Evolutionary conservation across 179 eudicot species (phyloP).

Genomic region (Silene noctiflora): DNA sequence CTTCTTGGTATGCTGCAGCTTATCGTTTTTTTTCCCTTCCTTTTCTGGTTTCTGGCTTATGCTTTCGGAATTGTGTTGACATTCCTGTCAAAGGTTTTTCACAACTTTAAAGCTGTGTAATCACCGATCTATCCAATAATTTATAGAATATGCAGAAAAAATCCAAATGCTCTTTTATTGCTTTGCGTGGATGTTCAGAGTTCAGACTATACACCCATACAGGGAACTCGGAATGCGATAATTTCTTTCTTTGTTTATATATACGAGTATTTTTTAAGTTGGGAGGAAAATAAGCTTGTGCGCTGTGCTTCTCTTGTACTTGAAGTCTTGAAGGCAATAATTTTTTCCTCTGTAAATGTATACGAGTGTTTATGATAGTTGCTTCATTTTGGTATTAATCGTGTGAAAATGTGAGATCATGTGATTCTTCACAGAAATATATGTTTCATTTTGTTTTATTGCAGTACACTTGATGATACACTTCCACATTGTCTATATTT

Average conservation of each 20-base stretch:
- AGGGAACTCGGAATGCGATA: background rate
- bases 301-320: slow-evolving; percentile 6
- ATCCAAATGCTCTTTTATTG: background rate
- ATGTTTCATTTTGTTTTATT: background rate
- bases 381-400: background rate
- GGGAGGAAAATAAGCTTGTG: background rate
- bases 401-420: background rate
- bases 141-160: background rate
- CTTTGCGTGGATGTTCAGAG: background rate
- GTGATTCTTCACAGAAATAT: background rate
- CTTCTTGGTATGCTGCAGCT: slow-evolving; percentile 49
- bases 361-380: too few relatives aligned
- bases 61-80: background rate
- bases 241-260: background rate
- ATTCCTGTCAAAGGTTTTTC: background rate
- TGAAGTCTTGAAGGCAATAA: too few relatives aligned
- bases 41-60: slow-evolving; percentile 6
- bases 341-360: too few relatives aligned
- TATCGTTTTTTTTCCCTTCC: background rate
- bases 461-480: background rate
- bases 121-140: background rate
- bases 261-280: background rate
- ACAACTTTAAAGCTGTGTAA: background rate
- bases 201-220: background rate
- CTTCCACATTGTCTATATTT: background rate